Evolutionary conservation across 2,329 filamentous ascomycete species (phyloP).

Genomic region (Cladophialophora immunda): DNA sequence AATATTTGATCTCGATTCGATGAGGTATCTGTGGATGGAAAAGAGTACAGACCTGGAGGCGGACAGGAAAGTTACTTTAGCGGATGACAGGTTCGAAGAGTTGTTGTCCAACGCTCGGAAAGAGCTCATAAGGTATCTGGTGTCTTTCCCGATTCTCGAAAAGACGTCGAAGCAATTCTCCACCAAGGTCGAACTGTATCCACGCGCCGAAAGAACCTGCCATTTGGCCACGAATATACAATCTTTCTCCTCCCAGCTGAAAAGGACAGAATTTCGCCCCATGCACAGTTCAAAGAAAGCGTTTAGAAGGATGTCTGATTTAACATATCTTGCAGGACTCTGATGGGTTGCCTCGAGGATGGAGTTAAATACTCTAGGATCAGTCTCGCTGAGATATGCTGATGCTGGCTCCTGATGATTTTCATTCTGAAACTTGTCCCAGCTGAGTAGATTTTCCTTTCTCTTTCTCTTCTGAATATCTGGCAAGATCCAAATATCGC

Average conservation of each 20-base stretch:
- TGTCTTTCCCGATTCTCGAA: constrained; percentile 15
- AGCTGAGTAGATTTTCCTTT: constrained; percentile 45
- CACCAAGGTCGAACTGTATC: constrained; percentile 42
- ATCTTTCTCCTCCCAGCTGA: constrained; percentile 49
- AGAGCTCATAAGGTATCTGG: constrained; percentile 16
- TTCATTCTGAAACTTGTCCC: constrained; percentile 52
- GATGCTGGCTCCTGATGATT: constrained; percentile 46
- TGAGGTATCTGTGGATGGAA: constrained; percentile 24
- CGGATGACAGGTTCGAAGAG: constrained; percentile 9
- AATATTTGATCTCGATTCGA: constrained; percentile 8
- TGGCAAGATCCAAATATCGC: constrained; percentile 50
- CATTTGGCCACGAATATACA: constrained; percentile 52
- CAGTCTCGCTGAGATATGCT: constrained; percentile 55
- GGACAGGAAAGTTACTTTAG: constrained; percentile 24
- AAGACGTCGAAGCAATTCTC: constrained; percentile 24
- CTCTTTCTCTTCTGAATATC: constrained; percentile 35
- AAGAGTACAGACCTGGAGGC: constrained; percentile 22
- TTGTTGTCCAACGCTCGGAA: constrained; percentile 13
- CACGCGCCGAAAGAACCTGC: constrained; percentile 58
- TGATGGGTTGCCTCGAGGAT: constrained; percentile 41
- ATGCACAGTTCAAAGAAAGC: constrained; percentile 52
- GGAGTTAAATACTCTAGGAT: constrained; percentile 51
- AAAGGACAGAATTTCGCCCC: constrained; percentile 56
- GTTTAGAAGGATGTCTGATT: constrained; percentile 50
- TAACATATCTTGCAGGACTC: constrained; percentile 37